phyloP scores from a whole-genome alignment of 306 rosid species.

The Delonix regia region DNA sequence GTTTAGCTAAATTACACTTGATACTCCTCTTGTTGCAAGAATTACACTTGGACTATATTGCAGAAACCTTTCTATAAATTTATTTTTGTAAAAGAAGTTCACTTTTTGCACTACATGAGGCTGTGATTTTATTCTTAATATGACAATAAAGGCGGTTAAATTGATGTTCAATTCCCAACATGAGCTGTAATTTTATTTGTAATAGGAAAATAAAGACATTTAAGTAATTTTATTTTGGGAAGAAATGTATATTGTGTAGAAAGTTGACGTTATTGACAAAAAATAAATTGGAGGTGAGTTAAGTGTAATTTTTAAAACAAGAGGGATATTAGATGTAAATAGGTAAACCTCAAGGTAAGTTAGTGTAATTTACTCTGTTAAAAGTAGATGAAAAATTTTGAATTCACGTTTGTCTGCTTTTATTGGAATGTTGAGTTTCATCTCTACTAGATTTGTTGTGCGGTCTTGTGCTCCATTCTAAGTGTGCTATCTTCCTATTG shows the following conservation, averaged over 20 bases:
- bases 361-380: background rate
- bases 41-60: background rate
- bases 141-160: background rate
- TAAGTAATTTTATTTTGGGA: background rate
- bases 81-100: background rate
- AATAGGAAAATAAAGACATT: background rate
- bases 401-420: constrained; percentile 31
- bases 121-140: background rate
- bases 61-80: background rate
- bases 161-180: background rate
- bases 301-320: background rate
- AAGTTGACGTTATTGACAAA: background rate
- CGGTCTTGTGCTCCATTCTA: constrained; percentile 24
- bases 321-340: background rate
- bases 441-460: constrained; percentile 25
- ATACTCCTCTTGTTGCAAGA: background rate
- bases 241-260: background rate
- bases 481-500: constrained; percentile 34
- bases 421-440: background rate
- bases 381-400: background rate
- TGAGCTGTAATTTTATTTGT: background rate
- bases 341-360: background rate
- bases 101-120: background rate
- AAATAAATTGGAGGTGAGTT: background rate
- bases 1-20: background rate